phyloP scores from a whole-genome alignment of 169 alveolate genomes.

The Plasmodium sp. region DNA sequence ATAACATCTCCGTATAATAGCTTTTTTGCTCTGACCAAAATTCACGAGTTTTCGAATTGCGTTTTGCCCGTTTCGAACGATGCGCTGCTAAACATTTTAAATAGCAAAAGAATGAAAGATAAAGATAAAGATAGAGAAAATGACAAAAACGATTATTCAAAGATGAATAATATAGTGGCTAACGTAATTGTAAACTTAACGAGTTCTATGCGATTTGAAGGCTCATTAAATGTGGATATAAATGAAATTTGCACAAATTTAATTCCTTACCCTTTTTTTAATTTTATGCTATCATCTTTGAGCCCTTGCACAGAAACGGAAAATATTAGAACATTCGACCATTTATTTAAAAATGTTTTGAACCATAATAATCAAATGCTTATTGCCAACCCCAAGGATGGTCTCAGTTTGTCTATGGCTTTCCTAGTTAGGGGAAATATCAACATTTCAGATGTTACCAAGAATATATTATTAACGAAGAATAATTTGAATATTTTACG shows the following conservation, averaged over 20 bases:
- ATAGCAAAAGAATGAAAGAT: constrained; percentile 65
- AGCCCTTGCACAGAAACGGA: constrained; percentile 84
- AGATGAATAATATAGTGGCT: constrained; percentile 74
- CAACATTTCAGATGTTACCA: constrained; percentile 90
- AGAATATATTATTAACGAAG: constrained; percentile 88
- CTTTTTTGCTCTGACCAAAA: constrained; percentile 89
- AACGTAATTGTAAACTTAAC: constrained; percentile 85
- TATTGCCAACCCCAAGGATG: constrained; percentile 87
- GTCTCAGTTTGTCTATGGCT: constrained; percentile 93
- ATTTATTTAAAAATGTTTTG: constrained; percentile 78
- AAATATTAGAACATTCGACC: constrained; percentile 60
- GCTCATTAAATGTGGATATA: constrained; percentile 94
- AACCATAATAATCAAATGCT: constrained; percentile 80
- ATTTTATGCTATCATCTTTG: constrained; percentile 90
- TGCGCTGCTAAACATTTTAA: constrained; percentile 79
- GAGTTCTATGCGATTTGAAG: constrained; percentile 96
- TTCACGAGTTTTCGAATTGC: constrained; percentile 93
- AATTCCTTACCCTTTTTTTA: constrained; percentile 95
- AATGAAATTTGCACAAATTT: constrained; percentile 96
- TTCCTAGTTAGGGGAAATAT: constrained; percentile 93
- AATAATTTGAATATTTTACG: constrained; percentile 89
- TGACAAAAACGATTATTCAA: constrained; percentile 65
- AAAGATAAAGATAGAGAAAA: constrained; percentile 52
- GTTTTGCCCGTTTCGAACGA: constrained; percentile 93
- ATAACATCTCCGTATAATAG: constrained; percentile 95